Evolutionary conservation across 2,329 filamentous ascomycete species (phyloP), one percentile per base, ranked within the genome.

Genomic region (Fusarium sp.): DNA sequence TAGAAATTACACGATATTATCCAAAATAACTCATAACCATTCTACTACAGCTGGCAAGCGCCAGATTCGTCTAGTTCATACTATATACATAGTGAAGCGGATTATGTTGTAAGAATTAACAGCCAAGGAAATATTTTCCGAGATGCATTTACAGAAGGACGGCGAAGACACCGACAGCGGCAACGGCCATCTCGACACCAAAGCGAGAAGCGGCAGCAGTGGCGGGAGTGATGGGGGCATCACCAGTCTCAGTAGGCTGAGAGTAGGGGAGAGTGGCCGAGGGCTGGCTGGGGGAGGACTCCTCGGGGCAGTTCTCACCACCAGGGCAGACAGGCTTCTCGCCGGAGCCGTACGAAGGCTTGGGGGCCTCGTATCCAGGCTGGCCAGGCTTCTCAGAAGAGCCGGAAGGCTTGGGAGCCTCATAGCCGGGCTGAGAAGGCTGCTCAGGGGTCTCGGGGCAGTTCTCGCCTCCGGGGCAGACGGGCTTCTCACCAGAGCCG

Each of bases 121-220:
- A 70, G 62, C 63, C 56, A 68, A 73, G 43, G 63, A 68, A 72
- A 60, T 40, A 59, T 56, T 58, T 63, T 64, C 64, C 70, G 41
- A 61, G 47, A 65, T 52, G 51, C 66, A 65, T 74, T 78, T 80
- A 81, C 67, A 82, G 70, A 54, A 80, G 72, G 68, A 81, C 55
- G 39, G 73, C 78, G 48, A 75, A 75, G 48, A 80, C 61, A 73
- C 76, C 79, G 34, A 73, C 78, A 18, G 77, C 77, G 46, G 73
- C 77, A 52, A 75, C 77, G 48, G 74, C 73, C 54, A 76, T 61
- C 65, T 75, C 72, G 47, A 78, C 59, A 65, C 75, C 74, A 41
- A 80, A 64, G 62, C 77, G 79, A 59, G 73, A 77, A 54, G 78
- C 79, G 56, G 75, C 79, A 48, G 74, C 75, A 48, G 75, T 78